Evolutionary conservation across 257 asterid genomes (phyloP).

Genomic region (Forsythia suspensa): DNA sequence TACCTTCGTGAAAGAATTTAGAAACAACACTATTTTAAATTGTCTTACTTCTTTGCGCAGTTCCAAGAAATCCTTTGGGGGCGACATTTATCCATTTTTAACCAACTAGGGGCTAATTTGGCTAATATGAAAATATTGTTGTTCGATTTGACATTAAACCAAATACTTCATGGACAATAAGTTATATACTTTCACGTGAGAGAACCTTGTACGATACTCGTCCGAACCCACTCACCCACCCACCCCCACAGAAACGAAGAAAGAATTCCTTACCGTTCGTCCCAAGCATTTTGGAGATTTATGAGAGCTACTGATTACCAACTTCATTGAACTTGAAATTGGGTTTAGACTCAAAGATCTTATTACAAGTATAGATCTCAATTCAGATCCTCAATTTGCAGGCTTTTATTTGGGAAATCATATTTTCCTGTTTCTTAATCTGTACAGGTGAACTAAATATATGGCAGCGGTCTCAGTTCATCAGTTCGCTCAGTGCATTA

Average conservation of each 20-base stretch:
- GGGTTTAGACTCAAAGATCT: constrained; percentile 13
- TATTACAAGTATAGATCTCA: not conserved
- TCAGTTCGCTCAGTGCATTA: constrained; percentile 82
- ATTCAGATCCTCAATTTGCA: not conserved
- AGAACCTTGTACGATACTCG: not conserved
- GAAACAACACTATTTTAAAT: too few relatives aligned
- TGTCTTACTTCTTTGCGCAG: too few relatives aligned
- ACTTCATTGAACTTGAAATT: not conserved
- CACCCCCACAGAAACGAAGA: not conserved
- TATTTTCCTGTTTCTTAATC: not conserved
- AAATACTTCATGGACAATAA: not conserved
- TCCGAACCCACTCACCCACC: not conserved
- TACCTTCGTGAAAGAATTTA: too few relatives aligned
- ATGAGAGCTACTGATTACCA: constrained; percentile 7
- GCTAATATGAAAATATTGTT: not conserved
- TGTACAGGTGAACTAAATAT: constrained; percentile 14
- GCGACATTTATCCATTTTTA: not conserved
- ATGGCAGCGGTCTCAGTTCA: constrained; percentile 91
- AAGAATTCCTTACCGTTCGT: not conserved
- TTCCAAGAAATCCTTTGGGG: not conserved
- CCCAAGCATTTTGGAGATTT: constrained; percentile 2
- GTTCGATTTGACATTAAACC: not conserved
- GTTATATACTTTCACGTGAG: not conserved
- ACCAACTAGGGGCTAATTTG: not conserved
- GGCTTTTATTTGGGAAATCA: not conserved